Percentiles rank a stretch among this genome's conserved stretches.
phyloP scores from a whole-genome alignment of 164 flowering plant species.

The Chimonanthus praecox region DNA sequence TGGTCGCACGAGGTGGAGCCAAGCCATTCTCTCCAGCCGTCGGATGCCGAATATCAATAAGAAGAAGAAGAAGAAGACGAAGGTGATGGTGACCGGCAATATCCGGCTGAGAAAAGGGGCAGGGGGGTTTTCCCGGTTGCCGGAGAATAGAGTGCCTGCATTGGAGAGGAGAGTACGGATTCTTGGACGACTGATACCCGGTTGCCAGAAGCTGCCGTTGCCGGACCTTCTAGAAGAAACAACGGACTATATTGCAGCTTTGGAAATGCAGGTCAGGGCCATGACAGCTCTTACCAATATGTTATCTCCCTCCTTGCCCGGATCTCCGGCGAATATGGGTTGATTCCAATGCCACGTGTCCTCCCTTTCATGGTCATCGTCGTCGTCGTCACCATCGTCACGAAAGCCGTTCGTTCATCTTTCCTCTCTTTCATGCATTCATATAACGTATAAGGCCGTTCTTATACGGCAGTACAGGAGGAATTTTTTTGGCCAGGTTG shows the following conservation, averaged over 20 bases:
- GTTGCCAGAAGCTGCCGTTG: constrained; percentile 56
- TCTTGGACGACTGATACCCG: constrained; percentile 71
- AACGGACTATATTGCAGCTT: constrained; percentile 62
- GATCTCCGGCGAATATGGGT: background rate
- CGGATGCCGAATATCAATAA: constrained; percentile 38
- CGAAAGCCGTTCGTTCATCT: too few species aligned
- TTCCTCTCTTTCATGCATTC: too few species aligned
- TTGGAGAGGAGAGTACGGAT: constrained; percentile 42
- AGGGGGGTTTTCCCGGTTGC: constrained; percentile 20
- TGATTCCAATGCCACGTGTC: too few species aligned
- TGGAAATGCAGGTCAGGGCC: constrained; percentile 74
- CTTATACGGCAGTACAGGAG: too few species aligned
- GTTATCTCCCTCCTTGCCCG: constrained; percentile 20
- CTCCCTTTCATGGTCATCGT: too few species aligned
- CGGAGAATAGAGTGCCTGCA: constrained; percentile 35
- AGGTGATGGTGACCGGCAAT: constrained; percentile 4
- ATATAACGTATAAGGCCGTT: too few species aligned
- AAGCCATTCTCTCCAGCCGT: constrained; percentile 58
- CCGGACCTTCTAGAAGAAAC: constrained; percentile 66
- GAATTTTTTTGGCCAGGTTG: too few species aligned
- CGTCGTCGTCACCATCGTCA: too few species aligned
- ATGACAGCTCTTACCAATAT: constrained; percentile 52
- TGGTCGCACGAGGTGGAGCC: constrained; percentile 71
- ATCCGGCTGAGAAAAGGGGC: constrained; percentile 26
- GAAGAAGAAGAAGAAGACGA: constrained; percentile 3